Evolutionary conservation across 176 grass and related monocot genomes (phyloP).

Genomic region (Rhynchospora tenuis): DNA sequence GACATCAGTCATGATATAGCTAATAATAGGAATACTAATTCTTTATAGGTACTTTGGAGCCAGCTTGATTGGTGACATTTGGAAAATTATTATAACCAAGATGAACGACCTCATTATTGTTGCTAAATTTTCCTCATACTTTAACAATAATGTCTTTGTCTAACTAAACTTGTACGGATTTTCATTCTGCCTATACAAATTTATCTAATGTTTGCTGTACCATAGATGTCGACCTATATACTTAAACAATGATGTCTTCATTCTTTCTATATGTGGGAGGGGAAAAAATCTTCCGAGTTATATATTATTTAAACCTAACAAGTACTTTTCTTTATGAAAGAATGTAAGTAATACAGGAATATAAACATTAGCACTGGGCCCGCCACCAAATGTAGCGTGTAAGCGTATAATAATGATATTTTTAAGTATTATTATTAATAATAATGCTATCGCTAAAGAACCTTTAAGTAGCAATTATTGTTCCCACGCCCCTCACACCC

Average conservation of each 20-base stretch:
- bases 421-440: not conserved
- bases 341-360: not conserved
- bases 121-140: not conserved
- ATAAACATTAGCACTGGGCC: not conserved
- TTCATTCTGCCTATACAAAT: not conserved
- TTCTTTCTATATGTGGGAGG: not conserved
- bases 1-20: not conserved
- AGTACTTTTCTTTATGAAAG: not conserved
- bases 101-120: conserved; percentile 3
- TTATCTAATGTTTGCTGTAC: not conserved
- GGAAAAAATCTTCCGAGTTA: not conserved
- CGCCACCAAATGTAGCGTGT: conserved; percentile 1
- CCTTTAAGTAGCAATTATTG: conserved; percentile 19
- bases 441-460: not conserved
- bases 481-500: not conserved
- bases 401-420: conserved; percentile 11
- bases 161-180: conserved; percentile 4
- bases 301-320: not conserved
- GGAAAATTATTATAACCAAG: not conserved
- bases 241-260: not conserved
- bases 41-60: conserved; percentile 6
- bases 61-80: conserved; percentile 11
- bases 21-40: not conserved
- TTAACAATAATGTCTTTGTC: conserved; percentile 1
- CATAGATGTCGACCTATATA: not conserved